Evolutionary conservation across 148 eudicot genomes (phyloP), one percentile per base, ranked within the genome.

Genomic region (Cornus kousa): DNA sequence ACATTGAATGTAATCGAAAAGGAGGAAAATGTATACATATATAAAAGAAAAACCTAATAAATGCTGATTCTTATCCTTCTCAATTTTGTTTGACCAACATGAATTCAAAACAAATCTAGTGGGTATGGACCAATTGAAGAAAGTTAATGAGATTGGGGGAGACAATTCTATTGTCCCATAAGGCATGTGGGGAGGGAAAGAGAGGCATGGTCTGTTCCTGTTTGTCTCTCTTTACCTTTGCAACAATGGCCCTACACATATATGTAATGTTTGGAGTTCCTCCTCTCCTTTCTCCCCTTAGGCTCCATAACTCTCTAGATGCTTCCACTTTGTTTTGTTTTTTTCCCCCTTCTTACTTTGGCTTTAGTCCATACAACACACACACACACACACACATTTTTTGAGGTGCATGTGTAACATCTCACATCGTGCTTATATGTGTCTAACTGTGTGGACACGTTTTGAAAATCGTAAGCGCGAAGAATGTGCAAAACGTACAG

Each of bases 141-240:
- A 75, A 48, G 71, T 78, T 28, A 28, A 67, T 60, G 67, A 68
- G 72, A 5, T 79, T 82, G 65, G 74, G 74, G 55, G 80, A 77
- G 78, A 69, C 78, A 79, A 69, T 79, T 76, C 37, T 4, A 9
- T 17, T 24, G 66, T 73, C 16, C 32, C 35, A 55, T 37, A 76
- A 76, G 23, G 69, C 88, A 85, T 83, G 85, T 85, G 87, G 68
- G 67, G 70, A 48, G 76, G 67, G 80, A 68, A 67, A 23, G 74
- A 73, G 37, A 80, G 59, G 82, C 86, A 80, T 85, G 90, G 82
- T 50, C 65, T 81, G 83, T 78, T 83, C 66, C 80, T 78, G 50
- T 50, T 12, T 85, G 85, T 83, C 85, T 77, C 85, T 86, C 69
- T 28, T 62, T 35, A 57, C 20, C n/a, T 57, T 57, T 68, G 68